phyloP scores from a whole-genome alignment of 2,329 filamentous ascomycete genomes.

The Trichophaea hybrida region DNA sequence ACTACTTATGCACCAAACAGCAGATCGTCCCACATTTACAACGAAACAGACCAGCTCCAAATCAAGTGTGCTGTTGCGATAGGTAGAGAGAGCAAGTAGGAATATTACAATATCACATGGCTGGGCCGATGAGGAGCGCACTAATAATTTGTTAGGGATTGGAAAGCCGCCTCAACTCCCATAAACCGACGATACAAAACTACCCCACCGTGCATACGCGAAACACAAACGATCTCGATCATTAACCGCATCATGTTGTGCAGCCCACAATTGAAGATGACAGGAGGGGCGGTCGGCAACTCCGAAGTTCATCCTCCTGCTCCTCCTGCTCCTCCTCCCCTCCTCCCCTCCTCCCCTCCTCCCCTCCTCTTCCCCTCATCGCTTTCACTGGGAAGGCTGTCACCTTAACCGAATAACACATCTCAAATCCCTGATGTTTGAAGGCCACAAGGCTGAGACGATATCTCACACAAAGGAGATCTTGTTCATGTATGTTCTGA shows the following conservation, averaged over 20 bases:
- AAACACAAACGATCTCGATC: not conserved
- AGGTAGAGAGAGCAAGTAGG: not conserved
- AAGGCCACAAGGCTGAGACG: not conserved
- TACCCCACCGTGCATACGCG: not conserved
- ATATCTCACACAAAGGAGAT: not conserved
- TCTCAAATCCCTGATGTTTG: not conserved
- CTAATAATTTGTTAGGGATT: not conserved
- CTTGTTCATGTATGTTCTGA: not conserved
- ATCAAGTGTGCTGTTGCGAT: not conserved
- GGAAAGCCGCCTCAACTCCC: not conserved
- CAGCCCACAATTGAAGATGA: not conserved
- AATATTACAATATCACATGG: not conserved
- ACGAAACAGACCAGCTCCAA: not conserved
- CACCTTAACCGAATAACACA: not conserved
- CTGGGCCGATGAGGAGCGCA: not conserved
- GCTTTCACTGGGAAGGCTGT: not conserved
- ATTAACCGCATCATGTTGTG: not conserved
- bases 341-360: not conserved
- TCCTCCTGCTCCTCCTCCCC: not conserved
- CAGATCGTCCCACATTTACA: not conserved
- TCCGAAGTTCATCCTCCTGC: not conserved
- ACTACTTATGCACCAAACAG: not conserved
- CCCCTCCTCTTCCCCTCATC: not conserved
- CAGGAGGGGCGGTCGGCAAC: not conserved
- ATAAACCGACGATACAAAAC: not conserved